phyloP scores from a whole-genome alignment of 176 grass and related monocot species.

The Pharus latifolius region DNA sequence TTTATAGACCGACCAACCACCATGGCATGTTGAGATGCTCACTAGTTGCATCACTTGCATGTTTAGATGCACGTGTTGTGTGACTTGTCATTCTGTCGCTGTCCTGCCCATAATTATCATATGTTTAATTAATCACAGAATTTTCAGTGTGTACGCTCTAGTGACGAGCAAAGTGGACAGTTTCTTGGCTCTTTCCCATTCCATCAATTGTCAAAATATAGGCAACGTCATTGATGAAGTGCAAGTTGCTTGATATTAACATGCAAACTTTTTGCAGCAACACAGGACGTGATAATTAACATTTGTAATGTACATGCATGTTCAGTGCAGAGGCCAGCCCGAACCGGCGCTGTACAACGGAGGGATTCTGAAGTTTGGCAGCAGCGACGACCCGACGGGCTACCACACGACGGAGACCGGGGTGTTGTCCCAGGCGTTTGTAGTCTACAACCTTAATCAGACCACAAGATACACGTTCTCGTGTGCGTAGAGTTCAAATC shows the following conservation, averaged over 20 bases:
- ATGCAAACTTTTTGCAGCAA: no score
- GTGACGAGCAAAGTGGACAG: neutral
- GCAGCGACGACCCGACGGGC: constrained; percentile 36
- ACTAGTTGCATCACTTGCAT: neutral
- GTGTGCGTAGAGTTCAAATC: no score
- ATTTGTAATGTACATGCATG: neutral
- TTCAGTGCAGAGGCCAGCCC: constrained; percentile 72
- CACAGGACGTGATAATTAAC: neutral
- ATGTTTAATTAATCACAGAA: neutral
- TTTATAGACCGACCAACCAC: constrained; percentile 6
- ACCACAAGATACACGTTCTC: constrained; percentile 90
- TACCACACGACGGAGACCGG: constrained; percentile 76
- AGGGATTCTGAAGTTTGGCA: constrained; percentile 59
- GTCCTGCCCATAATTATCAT: neutral
- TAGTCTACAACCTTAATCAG: constrained; percentile 69
- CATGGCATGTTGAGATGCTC: neutral
- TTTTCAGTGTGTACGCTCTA: neutral
- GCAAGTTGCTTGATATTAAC: no score
- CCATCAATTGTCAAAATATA: neutral
- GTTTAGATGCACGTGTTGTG: neutral
- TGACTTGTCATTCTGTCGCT: constrained; percentile 10
- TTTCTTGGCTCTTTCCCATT: neutral
- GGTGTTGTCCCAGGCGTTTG: constrained; percentile 58
- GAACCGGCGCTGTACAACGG: constrained; percentile 88
- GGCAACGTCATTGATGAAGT: no score